Conservation (phyloP, 2,329 filamentous ascomycete genomes). For the Cercospora sesami region DNA sequence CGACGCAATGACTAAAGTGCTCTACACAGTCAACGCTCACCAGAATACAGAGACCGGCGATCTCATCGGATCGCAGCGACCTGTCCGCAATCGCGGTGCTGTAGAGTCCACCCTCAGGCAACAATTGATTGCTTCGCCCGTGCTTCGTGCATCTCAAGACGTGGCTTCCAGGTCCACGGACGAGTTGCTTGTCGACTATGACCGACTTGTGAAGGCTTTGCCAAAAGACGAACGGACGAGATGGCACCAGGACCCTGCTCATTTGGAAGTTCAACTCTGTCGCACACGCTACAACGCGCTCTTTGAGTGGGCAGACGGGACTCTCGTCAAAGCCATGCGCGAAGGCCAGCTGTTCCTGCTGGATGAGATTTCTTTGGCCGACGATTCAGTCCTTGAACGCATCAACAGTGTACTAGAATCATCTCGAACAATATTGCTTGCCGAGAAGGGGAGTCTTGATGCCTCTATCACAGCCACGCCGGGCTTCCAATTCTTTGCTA, state of each 20-base stretch:
- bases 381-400: slow-evolving; percentile 94
- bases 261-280: slow-evolving; percentile 45
- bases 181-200: slow-evolving; percentile 61
- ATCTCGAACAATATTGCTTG: slow-evolving; percentile 78
- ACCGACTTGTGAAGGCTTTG: slow-evolving; percentile 46
- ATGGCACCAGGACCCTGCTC: slow-evolving; percentile 19
- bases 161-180: slow-evolving; percentile 46
- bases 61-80: slow-evolving; percentile 90
- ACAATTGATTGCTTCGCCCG: slow-evolving; percentile 55
- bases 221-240: slow-evolving; percentile 20
- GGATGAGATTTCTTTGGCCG: slow-evolving; percentile 95
- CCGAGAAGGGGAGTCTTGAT: slow-evolving; percentile 86
- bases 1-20: slow-evolving; percentile 70
- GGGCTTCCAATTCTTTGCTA: slow-evolving; percentile 94
- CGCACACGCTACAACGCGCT: slow-evolving; percentile 73
- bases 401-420: slow-evolving; percentile 96
- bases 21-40: slow-evolving; percentile 94
- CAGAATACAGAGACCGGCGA: slow-evolving; percentile 98
- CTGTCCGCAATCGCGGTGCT: slow-evolving; percentile 78
- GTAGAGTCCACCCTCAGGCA: slow-evolving; percentile 65
- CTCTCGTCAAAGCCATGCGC: slow-evolving; percentile 90
- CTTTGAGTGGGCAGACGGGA: slow-evolving; percentile 96
- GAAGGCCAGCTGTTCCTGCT: slow-evolving; percentile 86
- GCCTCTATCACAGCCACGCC: slow-evolving; percentile 73
- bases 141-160: slow-evolving; percentile 26